Conservation (phyloP, 257 asterid species). For the Asclepias syriaca region DNA sequence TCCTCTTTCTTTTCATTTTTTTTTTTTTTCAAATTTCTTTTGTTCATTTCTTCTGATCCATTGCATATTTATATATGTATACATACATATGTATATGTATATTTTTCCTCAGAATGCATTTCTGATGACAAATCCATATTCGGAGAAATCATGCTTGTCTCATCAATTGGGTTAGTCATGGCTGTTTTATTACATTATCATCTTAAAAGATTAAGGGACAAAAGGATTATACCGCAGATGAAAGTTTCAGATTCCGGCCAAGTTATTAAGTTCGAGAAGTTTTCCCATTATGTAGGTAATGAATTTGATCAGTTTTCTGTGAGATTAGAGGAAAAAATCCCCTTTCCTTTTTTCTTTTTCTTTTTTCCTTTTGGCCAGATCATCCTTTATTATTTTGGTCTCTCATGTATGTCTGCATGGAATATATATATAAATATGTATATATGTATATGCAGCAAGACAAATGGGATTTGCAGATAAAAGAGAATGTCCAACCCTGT, state of each 20-base stretch:
- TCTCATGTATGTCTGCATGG: conserved; percentile 8
- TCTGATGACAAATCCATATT: conserved; percentile 32
- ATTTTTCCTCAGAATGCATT: conserved; percentile 26
- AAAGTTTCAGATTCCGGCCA: conserved; percentile 58
- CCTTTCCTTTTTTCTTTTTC: too few species aligned
- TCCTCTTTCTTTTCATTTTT: too few species aligned
- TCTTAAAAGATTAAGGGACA: conserved; percentile 44
- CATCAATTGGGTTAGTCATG: conserved; percentile 63
- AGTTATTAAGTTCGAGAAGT: conserved; percentile 60
- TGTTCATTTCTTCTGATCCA: neutral
- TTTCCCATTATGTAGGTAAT: conserved; percentile 93
- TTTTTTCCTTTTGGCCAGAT: neutral
- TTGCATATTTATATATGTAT: too few species aligned
- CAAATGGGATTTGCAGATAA: conserved; percentile 80
- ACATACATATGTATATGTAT: too few species aligned
- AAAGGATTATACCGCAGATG: conserved; percentile 51
- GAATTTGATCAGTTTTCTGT: conserved; percentile 11
- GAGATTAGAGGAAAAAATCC: too few species aligned
- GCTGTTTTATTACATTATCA: conserved; percentile 67
- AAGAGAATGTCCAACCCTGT: conserved; percentile 65
- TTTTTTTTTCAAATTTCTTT: too few species aligned
- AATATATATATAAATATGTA: too few species aligned
- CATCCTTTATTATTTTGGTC: too few species aligned
- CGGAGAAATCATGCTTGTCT: conserved; percentile 57
- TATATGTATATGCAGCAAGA: conserved; percentile 52